A percentile compares a stretch with the other conserved stretches of the same genome.
These are phyloP conservation scores for Hygrophorus pudorinus DNA, from an alignment of 768 basidiomycete species.

Conservation along the genomic window DNA sequence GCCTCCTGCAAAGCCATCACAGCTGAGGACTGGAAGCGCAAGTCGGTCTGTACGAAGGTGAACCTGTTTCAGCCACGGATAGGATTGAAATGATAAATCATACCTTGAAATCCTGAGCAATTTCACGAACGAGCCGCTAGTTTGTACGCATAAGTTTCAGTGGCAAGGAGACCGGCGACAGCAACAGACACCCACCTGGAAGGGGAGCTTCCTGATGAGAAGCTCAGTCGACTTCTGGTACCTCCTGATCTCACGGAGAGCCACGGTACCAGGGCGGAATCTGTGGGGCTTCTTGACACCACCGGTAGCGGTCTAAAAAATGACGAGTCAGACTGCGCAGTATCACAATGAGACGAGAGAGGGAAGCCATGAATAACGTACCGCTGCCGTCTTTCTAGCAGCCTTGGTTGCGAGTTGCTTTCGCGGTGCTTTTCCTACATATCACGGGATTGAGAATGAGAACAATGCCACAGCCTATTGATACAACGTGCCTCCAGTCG, in stretches of 20 bases:
- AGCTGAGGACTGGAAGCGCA: constrained; percentile 94
- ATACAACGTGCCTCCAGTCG: constrained; percentile 76
- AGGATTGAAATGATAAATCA: constrained; percentile 8
- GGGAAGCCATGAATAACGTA: constrained; percentile 15
- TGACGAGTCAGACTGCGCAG: constrained; percentile 7
- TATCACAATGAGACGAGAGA: constrained; percentile 18
- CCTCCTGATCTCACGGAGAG: constrained; percentile 95
- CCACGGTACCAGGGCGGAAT: constrained; percentile 96
- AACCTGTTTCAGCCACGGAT: constrained; percentile 4
- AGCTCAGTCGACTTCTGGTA: constrained; percentile 99
- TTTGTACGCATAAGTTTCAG: no score
- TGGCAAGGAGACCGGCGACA: no score
- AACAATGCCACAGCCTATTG: constrained; percentile 11
- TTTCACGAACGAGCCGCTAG: constrained; percentile 84
- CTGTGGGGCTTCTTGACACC: constrained; percentile 99
- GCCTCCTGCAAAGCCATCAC: constrained; percentile 93
- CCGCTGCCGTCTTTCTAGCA: constrained; percentile 79
- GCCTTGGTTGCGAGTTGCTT: constrained; percentile 96
- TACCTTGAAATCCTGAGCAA: constrained; percentile 95
- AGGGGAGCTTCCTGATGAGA: constrained; percentile 97
- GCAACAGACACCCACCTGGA: constrained; percentile 40
- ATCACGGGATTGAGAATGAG: constrained; percentile 10
- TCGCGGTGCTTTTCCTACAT: constrained; percentile 76
- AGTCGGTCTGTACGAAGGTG: constrained; percentile 48
- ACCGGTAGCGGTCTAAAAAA: constrained; percentile 63